Base-by-base conservation (phyloP, 2,329 filamentous ascomycete species). In the Leptosphaerulina australis region DNA sequence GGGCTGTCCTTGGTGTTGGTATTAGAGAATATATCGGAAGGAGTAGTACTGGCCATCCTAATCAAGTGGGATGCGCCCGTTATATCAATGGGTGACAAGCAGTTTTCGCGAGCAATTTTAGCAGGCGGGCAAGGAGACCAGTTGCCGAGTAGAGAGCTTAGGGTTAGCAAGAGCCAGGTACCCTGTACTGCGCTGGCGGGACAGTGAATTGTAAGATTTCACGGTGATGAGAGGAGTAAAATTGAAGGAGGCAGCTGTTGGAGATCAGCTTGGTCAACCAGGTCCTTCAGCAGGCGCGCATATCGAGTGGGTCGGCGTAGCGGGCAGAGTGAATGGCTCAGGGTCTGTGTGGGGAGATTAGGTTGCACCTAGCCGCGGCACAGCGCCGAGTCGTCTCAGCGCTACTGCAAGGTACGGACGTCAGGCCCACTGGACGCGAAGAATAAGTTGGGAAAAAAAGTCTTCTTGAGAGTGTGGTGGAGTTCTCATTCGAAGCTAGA, bases 31-130 rank as follows among this genome's bases (percentile, higher is more conserved):
- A 47, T 52, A 28, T 11, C 17, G 49, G 56, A 56, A 29, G 64
- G 59, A 12, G 57, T 59, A 30, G 65, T 53, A 50, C 36, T 64
- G 44, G 63, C 60, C 64, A 69, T 70, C 55, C 53, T 60, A 56
- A 56, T 56, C 53, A 61, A 54, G 53, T 44, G 50, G 58, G 44
- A 41, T 54, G 55, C 44, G 61, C 64, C 65, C 65, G 62, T 61
- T 53, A 53, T 47, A 58, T 61, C 58, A 56, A 44, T 36, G 46
- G 39, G 34, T 29, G 45, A 22, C 35, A 34, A 39, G 28, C 37
- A 50, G 50, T 39, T 56, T 53, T 56, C 55, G 62, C 49, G 58
- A 52, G 55, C 55, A 67, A 67, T 64, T 48, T 67, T 53, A 58
- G 46, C 52, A 49, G 56, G 56, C 54, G 55, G 52, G 54, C 54